phyloP scores from a whole-genome alignment of 2,329 filamentous ascomycete genomes.

The Daldinia sp. region DNA sequence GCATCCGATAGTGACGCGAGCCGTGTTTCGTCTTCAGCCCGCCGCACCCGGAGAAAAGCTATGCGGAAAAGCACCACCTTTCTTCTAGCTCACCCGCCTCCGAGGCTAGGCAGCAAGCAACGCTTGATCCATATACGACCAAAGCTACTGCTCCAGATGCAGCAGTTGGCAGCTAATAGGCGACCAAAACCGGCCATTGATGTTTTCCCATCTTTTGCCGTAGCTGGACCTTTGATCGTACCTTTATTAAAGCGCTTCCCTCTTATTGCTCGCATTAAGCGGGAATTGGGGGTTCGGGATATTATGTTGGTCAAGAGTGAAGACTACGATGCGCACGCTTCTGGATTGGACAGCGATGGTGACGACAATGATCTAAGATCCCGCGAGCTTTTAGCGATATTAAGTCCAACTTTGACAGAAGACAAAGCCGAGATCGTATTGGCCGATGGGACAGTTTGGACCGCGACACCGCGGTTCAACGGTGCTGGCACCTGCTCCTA shows the following conservation, averaged over 20 bases:
- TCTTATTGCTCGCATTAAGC: constrained; percentile 68
- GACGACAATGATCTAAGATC: constrained; percentile 55
- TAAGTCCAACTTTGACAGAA: constrained; percentile 67
- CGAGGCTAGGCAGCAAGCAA: constrained; percentile 66
- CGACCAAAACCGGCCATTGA: constrained; percentile 75
- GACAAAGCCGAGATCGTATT: constrained; percentile 72
- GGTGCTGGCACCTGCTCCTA: constrained; percentile 58
- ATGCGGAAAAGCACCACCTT: constrained; percentile 68
- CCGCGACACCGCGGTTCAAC: constrained; percentile 58
- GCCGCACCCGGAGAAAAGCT: constrained; percentile 53
- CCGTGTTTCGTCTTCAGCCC: constrained; percentile 50
- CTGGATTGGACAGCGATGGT: constrained; percentile 45
- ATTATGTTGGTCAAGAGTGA: constrained; percentile 76
- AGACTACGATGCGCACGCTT: constrained; percentile 62
- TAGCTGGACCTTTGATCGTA: constrained; percentile 65
- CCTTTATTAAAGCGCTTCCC: constrained; percentile 68
- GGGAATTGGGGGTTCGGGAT: constrained; percentile 72
- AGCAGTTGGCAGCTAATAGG: constrained; percentile 66
- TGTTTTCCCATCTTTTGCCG: constrained; percentile 72
- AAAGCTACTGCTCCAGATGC: constrained; percentile 74
- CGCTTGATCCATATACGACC: constrained; percentile 73
- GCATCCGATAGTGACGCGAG: constrained; percentile 59
- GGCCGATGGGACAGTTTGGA: constrained; percentile 68
- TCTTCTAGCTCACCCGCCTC: constrained; percentile 72
- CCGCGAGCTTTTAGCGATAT: constrained; percentile 69